phyloP scores from a whole-genome alignment of 225 moss, liverwort and hornwort species.

The Bryoerythrophyllum caledonicum region DNA sequence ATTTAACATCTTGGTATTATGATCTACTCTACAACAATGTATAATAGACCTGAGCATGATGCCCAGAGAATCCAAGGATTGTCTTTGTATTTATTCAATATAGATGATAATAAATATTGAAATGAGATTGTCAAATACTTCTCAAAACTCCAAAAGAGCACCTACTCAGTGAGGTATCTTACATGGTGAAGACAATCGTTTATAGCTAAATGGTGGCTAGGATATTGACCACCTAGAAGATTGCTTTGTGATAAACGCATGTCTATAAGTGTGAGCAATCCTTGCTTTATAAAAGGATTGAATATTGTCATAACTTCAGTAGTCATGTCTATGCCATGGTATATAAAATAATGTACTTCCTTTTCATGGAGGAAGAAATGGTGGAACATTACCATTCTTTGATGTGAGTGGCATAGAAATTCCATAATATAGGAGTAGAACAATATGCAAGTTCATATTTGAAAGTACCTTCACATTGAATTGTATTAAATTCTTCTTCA shows the following conservation, averaged over 20 bases:
- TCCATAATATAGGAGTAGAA: conserved; percentile 52
- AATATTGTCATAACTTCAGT: conserved; percentile 32
- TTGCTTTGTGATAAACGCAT: conserved; percentile 27
- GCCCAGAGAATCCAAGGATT: conserved; percentile 59
- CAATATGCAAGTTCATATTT: conserved; percentile 56
- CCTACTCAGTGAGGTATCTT: conserved; percentile 48
- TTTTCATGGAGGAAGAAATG: conserved; percentile 39
- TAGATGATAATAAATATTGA: conserved; percentile 31
- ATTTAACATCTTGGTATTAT: neutral
- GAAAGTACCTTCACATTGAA: conserved; percentile 41
- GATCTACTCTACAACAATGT: conserved; percentile 40
- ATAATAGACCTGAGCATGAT: conserved; percentile 44
- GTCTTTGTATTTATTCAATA: conserved; percentile 44
- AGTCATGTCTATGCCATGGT: conserved; percentile 44
- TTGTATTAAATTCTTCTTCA: conserved; percentile 22
- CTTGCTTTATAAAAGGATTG: conserved; percentile 41
- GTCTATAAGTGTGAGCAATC: conserved; percentile 52
- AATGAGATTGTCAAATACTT: conserved; percentile 53
- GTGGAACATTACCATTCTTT: conserved; percentile 74
- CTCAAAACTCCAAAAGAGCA: conserved; percentile 69
- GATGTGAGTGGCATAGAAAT: conserved; percentile 31
- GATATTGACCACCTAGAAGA: conserved; percentile 56
- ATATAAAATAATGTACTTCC: conserved; percentile 56
- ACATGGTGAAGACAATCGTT: conserved; percentile 69
- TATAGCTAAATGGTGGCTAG: conserved; percentile 48